These are phyloP conservation scores for Aspergillus nidulans DNA, from an alignment of 495 filamentous ascomycete genomes.

Conservation along the genomic window DNA sequence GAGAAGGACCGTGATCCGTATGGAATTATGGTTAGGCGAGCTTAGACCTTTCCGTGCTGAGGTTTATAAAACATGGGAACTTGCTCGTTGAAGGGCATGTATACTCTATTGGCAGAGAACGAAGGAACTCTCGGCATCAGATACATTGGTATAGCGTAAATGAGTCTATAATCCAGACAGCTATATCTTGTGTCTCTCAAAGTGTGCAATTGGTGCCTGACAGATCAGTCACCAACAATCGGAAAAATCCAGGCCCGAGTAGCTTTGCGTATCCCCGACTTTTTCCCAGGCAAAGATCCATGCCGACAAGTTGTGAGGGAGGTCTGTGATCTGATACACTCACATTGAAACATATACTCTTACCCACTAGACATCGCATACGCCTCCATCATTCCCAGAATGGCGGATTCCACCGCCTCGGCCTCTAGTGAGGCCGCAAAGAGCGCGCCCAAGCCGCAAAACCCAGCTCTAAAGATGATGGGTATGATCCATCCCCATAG, in stretches of 20 bases:
- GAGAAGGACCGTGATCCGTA: slow-evolving; percentile 76
- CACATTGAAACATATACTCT: not conserved
- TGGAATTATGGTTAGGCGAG: slow-evolving; percentile 55
- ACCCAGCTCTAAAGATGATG: slow-evolving; percentile 71
- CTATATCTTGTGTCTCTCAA: too few species aligned
- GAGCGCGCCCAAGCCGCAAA: slow-evolving; percentile 46
- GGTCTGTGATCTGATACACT: not conserved
- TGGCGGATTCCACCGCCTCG: slow-evolving; percentile 36
- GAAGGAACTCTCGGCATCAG: not conserved
- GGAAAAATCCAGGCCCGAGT: slow-evolving; percentile 14
- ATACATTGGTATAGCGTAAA: too few species aligned
- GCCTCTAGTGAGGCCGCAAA: slow-evolving; percentile 28
- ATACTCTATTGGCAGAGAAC: slow-evolving; percentile 23
- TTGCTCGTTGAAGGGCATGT: slow-evolving; percentile 25
- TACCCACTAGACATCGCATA: not conserved
- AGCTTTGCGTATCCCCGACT: slow-evolving; percentile 9
- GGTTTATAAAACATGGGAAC: too few species aligned
- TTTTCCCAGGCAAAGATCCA: slow-evolving; percentile 9
- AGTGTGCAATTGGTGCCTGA: not conserved
- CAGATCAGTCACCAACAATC: not conserved
- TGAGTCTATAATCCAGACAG: too few species aligned
- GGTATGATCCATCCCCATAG: slow-evolving; percentile 34
- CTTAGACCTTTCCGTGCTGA: not conserved
- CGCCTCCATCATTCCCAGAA: slow-evolving; percentile 7
- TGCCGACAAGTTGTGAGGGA: not conserved